These are phyloP conservation scores for Candida sp. DNA, from an alignment of 1,139 yeast genomes.

Conservation along the genomic window DNA sequence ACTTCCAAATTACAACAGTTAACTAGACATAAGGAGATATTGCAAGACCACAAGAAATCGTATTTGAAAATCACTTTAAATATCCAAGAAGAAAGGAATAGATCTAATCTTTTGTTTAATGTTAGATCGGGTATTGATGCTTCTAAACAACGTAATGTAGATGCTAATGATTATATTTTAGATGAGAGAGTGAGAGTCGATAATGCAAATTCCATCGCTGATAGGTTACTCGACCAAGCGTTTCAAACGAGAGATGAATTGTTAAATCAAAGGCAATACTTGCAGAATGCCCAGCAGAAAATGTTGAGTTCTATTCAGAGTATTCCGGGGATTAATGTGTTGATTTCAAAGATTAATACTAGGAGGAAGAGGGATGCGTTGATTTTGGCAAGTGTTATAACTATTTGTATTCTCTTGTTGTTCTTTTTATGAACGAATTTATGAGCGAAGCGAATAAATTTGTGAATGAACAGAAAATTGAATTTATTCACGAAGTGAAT, in stretches of 20 bases:
- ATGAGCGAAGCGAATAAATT: too few species aligned
- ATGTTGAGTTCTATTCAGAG: conserved; percentile 58
- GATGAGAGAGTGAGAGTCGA: conserved; percentile 77
- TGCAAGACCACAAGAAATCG: conserved; percentile 67
- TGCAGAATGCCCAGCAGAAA: conserved; percentile 63
- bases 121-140: conserved; percentile 76
- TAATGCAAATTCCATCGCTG: conserved; percentile 72
- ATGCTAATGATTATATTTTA: conserved; percentile 63
- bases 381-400: conserved; percentile 73
- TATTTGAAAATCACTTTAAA: conserved; percentile 56
- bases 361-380: conserved; percentile 86
- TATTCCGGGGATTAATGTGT: conserved; percentile 79
- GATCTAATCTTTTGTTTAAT: conserved; percentile 67
- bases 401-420: conserved; percentile 68
- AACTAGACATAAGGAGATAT: conserved; percentile 74
- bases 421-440: conserved; percentile 42
- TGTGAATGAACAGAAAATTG: too few species aligned
- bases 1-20: conserved; percentile 80
- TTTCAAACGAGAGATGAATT: conserved; percentile 87
- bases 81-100: conserved; percentile 71
- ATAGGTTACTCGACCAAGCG: conserved; percentile 77
- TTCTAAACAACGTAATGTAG: conserved; percentile 37
- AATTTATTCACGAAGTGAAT: too few species aligned
- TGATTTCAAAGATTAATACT: conserved; percentile 80
- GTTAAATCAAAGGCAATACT: conserved; percentile 60